These are phyloP conservation scores for Physcomitrium patens DNA, from an alignment of 225 moss, liverwort and hornwort genomes.

Conservation along the genomic window DNA sequence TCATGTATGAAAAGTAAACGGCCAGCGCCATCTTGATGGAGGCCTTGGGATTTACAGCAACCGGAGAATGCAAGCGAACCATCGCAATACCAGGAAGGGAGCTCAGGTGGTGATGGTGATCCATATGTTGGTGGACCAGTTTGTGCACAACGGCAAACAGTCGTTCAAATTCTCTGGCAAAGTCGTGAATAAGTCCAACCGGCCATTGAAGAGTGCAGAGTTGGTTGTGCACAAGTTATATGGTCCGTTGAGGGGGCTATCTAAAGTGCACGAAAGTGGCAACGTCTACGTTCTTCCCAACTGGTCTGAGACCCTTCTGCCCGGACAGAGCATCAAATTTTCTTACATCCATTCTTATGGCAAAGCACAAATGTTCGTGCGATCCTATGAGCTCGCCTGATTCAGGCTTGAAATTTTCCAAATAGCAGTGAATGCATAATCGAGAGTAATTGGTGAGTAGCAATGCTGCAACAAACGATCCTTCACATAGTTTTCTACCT, in stretches of 20 bases:
- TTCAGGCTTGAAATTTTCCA: neutral
- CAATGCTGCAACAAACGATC: neutral
- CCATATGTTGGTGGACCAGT: conserved; percentile 39
- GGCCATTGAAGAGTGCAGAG: conserved; percentile 28
- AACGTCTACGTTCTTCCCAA: conserved; percentile 42
- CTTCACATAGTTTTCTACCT: too few relatives aligned
- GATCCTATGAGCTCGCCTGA: conserved; percentile 28
- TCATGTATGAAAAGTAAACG: neutral
- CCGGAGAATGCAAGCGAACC: conserved; percentile 38
- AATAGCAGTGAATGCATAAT: too few relatives aligned
- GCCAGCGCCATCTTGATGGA: conserved; percentile 8
- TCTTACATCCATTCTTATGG: conserved; percentile 39
- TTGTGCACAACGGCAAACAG: conserved; percentile 32
- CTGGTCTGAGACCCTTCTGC: conserved; percentile 19
- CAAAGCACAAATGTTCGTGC: conserved; percentile 44
- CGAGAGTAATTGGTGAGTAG: neutral
- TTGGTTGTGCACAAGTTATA: conserved; percentile 53
- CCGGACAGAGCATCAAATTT: conserved; percentile 46
- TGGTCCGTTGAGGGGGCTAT: conserved; percentile 40
- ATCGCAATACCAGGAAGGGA: neutral
- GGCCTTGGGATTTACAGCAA: conserved; percentile 24
- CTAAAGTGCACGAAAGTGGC: conserved; percentile 45
- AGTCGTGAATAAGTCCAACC: conserved; percentile 45
- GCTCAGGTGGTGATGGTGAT: conserved; percentile 29
- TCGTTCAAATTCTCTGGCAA: conserved; percentile 45